Conservation (phyloP, 2,329 filamentous ascomycete species). For the Aspergillus sergii region DNA sequence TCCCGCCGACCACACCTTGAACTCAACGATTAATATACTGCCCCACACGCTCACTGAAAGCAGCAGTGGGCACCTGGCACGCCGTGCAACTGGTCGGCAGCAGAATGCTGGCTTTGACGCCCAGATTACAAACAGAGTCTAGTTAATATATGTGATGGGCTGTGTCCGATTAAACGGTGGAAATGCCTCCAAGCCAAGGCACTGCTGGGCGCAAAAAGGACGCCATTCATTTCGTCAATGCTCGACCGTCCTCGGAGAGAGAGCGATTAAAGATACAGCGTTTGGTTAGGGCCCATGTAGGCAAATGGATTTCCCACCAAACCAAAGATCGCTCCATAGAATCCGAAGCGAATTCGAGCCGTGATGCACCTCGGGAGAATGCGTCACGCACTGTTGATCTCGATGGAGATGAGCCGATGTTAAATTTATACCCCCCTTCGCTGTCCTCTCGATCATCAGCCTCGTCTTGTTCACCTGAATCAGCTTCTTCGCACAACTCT, state of each 20-base stretch:
- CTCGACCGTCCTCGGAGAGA: constrained; percentile 31
- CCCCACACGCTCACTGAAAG: background rate
- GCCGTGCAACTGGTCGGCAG: constrained; percentile 4
- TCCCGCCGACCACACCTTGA: background rate
- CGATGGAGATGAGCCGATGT: background rate
- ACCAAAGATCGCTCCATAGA: constrained; percentile 31
- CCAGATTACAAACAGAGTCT: constrained; percentile 10
- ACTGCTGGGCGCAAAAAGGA: constrained; percentile 23
- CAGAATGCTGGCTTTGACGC: constrained; percentile 26
- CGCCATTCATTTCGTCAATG: constrained; percentile 38
- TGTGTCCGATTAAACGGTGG: constrained; percentile 7
- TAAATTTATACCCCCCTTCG: background rate
- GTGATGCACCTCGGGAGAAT: background rate
- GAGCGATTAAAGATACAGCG: constrained; percentile 32
- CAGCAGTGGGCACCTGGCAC: background rate
- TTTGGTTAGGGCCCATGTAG: constrained; percentile 37
- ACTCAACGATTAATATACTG: background rate
- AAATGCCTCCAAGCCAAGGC: constrained; percentile 30
- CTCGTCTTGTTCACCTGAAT: background rate
- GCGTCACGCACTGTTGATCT: background rate
- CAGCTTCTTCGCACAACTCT: background rate
- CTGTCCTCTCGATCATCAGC: background rate
- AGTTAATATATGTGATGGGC: constrained; percentile 19
- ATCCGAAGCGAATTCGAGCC: constrained; percentile 3
- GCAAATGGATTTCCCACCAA: constrained; percentile 40